Evolutionary conservation across 495 filamentous ascomycete species (phyloP), one percentile per base, ranked within the genome.

Genomic region (Cercophora sp.): DNA sequence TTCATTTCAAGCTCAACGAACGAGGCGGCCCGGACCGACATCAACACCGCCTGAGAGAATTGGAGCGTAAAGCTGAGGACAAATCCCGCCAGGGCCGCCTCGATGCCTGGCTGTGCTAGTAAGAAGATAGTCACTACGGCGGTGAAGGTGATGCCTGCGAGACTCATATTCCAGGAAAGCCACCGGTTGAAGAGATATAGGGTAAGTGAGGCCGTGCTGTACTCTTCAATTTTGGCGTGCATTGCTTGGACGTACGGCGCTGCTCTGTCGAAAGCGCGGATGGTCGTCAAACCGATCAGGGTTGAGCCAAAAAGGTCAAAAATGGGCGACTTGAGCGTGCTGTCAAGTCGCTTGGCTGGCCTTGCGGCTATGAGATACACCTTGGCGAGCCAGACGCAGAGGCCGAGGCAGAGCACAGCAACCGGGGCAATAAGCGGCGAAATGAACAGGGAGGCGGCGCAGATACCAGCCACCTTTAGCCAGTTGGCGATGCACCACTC

Each of bases 1-100:
- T 91, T 92, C 86, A 92, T 89, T 56, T 85, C 78, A 5, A 90
- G 69, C 56, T 92, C 87, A 2, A 81, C 58, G 48, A 78, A 77
- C 2, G 80, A 72, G 55, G 81, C 85, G 19, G 72, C 67, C 0
- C 82, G 72, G 22, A 85, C 69, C 4, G 72, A 67, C 73, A 73
- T 76, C 52, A 79, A 76, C 50, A 87, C 63, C 31, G 68, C 58
- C 47, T 46, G 16, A 2, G 72, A 69, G 57, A 71, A 79, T 50
- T 79, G 70, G 37, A 75, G 74, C 3, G 72, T 74, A 48, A 81
- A 84, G 48, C 56, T 65, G 29, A 88, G 66, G 8, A 86, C 86
- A 54, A 91, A 91, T 0, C 87, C 87, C 13, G 87, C 87, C 3
- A 90, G 72, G 1, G 85, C 75, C 2, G 87, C 84, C 24, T 85